Base-by-base conservation (phyloP, 257 asterid species). In the Nicotiana obtusifolia region DNA sequence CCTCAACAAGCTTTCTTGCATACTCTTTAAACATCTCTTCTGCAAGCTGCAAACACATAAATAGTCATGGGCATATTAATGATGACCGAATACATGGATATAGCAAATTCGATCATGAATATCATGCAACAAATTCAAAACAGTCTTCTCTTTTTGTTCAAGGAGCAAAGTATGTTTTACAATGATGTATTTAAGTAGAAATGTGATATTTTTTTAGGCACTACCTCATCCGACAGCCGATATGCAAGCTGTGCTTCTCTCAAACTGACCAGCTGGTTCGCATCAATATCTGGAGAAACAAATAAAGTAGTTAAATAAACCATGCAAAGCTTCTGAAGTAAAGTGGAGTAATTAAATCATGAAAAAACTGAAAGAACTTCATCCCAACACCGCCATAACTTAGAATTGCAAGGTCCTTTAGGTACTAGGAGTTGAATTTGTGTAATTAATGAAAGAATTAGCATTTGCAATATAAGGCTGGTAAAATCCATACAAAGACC, bases 11-110 rank as follows among this genome's bases (percentile, higher is more conserved):
- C 91, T 92, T 94, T 88, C 98, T 91, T 16, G 93, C 89, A 88
- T 90, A 94, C 89, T 94, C 96, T 89, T 94, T 93, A 85, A 96
- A 93, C 97, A 92, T 89, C 81, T 90, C 97, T 80, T 84, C 98
- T 81, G 98, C 98, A 85, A 94, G 92, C 99, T 96, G 89, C 84
- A 87, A 60, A 81, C 52, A 28, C 60, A 67, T 77, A 85, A 64
- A 64, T 30, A 35, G 53, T 28, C 76, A 28, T 30, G 54, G n/a
- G 66, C 83, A 80, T 65, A 65, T 65, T 33, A 65, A 14, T 4
- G 67, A 44, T 80, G 53, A 33, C 30, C n/a, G 6, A 61, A 64
- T 47, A 62, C 30, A 64, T 62, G 62, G 64, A 28, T 49, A 64
- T 24, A 75, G 62, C 24, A 75, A 49, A 75, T 49, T 75, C 24